A percentile compares a stretch with the other conserved stretches of the same genome.
Conservation (phyloP, 148 eudicot genomes). For the Rhododendron kiyosumense region DNA sequence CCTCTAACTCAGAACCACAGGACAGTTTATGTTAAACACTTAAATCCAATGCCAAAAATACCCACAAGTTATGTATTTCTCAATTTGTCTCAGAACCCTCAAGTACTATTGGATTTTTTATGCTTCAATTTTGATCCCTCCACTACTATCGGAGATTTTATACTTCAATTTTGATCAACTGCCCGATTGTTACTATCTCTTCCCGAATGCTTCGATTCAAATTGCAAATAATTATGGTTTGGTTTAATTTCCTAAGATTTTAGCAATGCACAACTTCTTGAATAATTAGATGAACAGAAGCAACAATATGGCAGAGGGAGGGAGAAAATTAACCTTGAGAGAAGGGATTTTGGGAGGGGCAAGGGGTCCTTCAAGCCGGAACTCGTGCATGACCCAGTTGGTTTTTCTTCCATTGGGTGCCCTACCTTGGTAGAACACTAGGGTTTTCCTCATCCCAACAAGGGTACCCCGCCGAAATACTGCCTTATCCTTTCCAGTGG, state of each 20-base stretch:
- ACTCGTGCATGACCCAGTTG: slow-evolving; percentile 98
- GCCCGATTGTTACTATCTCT: background rate
- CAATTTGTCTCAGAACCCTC: background rate
- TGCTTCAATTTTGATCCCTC: background rate
- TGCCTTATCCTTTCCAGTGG: slow-evolving; percentile 86
- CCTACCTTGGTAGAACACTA: slow-evolving; percentile 83
- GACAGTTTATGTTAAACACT: background rate
- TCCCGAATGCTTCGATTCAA: background rate
- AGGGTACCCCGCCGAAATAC: slow-evolving; percentile 33
- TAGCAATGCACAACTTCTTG: background rate
- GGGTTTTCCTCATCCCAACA: slow-evolving; percentile 90
- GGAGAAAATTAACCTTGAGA: slow-evolving; percentile 29
- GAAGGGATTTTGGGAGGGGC: slow-evolving; percentile 32
- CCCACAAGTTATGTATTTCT: background rate
- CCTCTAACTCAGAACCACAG: background rate
- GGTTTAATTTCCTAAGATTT: background rate
- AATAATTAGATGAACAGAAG: background rate
- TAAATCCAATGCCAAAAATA: background rate
- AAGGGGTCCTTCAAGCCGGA: slow-evolving; percentile 61
- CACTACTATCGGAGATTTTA: background rate
- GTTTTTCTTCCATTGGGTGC: slow-evolving; percentile 89
- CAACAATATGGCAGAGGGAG: too few species aligned
- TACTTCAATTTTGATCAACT: background rate
- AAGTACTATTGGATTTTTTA: background rate
- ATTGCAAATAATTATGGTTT: background rate